These are phyloP conservation scores for Paecilomyces formosus DNA, from an alignment of 2,329 filamentous ascomycete genomes.

Conservation along the genomic window DNA sequence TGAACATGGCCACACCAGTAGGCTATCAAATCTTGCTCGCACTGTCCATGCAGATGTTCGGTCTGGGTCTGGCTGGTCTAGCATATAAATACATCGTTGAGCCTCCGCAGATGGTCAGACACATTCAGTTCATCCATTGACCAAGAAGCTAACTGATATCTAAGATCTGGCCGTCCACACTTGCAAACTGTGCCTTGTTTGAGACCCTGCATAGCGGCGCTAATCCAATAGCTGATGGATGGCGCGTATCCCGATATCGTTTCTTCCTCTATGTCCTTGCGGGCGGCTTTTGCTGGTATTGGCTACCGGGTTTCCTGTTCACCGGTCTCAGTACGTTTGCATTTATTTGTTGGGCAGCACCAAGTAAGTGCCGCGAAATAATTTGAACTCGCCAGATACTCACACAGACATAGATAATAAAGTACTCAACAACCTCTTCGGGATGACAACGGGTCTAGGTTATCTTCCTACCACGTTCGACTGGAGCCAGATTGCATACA, in stretches of 20 bases:
- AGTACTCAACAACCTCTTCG: constrained; percentile 37
- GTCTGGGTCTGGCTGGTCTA: constrained; percentile 32
- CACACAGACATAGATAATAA: constrained; percentile 26
- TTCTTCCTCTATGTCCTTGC: constrained; percentile 14
- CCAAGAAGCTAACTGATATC: background rate
- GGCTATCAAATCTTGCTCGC: constrained; percentile 30
- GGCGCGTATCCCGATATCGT: constrained; percentile 19
- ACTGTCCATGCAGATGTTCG: constrained; percentile 30
- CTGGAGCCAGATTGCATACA: constrained; percentile 35
- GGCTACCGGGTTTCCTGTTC: constrained; percentile 23
- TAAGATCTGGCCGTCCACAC: constrained; percentile 27
- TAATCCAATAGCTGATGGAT: constrained; percentile 30
- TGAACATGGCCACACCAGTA: constrained; percentile 28
- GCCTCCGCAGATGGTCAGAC: constrained; percentile 23
- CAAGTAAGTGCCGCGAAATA: constrained; percentile 18
- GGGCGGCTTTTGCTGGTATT: constrained; percentile 17
- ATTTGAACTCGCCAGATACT: constrained; percentile 18
- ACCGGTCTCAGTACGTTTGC: constrained; percentile 22
- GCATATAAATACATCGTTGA: constrained; percentile 27
- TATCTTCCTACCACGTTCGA: constrained; percentile 47
- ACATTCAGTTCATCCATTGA: background rate
- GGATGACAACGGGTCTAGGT: constrained; percentile 30
- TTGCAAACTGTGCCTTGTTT: constrained; percentile 27
- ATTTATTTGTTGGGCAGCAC: constrained; percentile 38
- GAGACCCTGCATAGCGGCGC: constrained; percentile 25